phyloP scores from a whole-genome alignment of 495 filamentous ascomycete genomes.

The Pyronema omphalodes region DNA sequence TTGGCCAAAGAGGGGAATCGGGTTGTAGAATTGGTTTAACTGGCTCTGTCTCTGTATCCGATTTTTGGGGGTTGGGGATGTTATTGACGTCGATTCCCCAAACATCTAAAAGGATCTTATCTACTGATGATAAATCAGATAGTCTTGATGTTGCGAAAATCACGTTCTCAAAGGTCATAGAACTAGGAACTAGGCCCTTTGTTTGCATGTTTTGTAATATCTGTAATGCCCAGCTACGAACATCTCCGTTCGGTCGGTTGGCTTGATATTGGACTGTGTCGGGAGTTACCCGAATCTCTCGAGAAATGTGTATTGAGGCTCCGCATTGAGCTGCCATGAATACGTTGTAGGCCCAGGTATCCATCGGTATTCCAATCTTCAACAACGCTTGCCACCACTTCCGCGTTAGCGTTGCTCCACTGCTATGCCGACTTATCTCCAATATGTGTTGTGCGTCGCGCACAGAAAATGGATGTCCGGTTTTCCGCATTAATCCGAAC shows the following conservation, averaged over 20 bases:
- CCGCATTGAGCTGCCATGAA: constrained; percentile 24
- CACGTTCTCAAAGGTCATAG: constrained; percentile 37
- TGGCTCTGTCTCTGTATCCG: neutral
- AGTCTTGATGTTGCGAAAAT: constrained; percentile 39
- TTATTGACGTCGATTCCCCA: constrained; percentile 42
- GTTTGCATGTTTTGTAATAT: constrained; percentile 36
- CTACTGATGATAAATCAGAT: constrained; percentile 32
- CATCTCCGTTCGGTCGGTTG: neutral
- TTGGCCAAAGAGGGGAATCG: constrained; percentile 36
- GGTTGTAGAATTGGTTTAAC: neutral
- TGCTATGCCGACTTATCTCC: constrained; percentile 34
- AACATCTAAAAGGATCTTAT: constrained; percentile 31
- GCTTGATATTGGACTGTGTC: constrained; percentile 2
- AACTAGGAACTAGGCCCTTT: constrained; percentile 30
- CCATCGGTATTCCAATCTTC: constrained; percentile 25
- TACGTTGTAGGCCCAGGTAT: constrained; percentile 39
- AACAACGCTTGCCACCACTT: constrained; percentile 35
- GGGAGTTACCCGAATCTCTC: constrained; percentile 10
- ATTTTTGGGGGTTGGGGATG: constrained; percentile 11
- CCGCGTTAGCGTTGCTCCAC: constrained; percentile 30
- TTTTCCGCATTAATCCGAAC: constrained; percentile 9
- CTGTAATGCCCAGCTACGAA: constrained; percentile 4
- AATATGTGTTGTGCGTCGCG: constrained; percentile 40
- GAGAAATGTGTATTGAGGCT: constrained; percentile 1
- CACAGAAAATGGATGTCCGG: constrained; percentile 15